Base-by-base conservation (phyloP, 345 rosid species). In the Eucalyptus globulus region DNA sequence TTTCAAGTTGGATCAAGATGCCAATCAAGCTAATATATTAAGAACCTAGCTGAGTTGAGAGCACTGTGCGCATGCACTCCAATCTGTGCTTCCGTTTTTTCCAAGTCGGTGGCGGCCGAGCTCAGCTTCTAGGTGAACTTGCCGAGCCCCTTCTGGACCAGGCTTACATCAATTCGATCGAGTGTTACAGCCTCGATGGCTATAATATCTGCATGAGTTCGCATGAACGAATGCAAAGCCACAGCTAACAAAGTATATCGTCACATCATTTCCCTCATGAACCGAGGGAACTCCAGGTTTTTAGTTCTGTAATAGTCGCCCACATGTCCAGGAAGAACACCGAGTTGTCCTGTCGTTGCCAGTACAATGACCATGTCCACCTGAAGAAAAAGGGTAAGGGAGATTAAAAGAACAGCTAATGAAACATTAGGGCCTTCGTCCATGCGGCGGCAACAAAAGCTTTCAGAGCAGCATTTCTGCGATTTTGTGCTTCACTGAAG, bases 331-430 rank as follows among this genome's bases (percentile, higher is more conserved):
- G 99, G 99, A 90, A 97, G 91, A 86, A 97, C 97, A 91, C 99
- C 99, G 97, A 97, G 97, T 89, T 97, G 99, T 65, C 98, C 99
- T 9, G 98, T 95, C 80, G 99, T 94, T 87, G 99, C 97, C 49
- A 99, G 98, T 50, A 97, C 91, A 51, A 97, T 97, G 87, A 97
- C 96, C 99, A 97, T 97, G 93, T 97, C 99, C 91, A 97, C 99
- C 99, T 97, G 94, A 11, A 89, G 34, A n/a, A 86, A 11, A 69
- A 12, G 44, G 11, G 87, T 49, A 49, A 14, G 51, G 13, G 53
- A 34, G 67, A 86, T 86, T 29, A 11, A 12, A 34, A 43, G 54
- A 90, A 22, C 45, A 11, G 88, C 47, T 40, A 67, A 16, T 65
- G 69, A 14, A 86, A 81, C 29, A 58, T 58, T 21, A 58, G 65